Base-by-base conservation (phyloP, 257 asterid species). In the Hygrophila difformis region DNA sequence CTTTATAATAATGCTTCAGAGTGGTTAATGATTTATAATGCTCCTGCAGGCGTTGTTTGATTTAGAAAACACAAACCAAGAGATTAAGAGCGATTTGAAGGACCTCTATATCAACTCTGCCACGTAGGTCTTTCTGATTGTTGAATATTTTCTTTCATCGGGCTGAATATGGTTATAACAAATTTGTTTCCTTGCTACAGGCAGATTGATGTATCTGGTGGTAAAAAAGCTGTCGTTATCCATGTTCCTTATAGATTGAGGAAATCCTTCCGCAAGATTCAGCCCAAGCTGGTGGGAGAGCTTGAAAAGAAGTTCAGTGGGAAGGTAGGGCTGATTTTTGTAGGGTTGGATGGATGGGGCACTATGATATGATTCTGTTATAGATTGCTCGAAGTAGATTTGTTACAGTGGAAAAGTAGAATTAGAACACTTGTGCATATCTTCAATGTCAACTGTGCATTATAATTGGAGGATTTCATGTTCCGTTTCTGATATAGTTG, bases 251-350 rank as follows among this genome's bases (percentile, higher is more conserved):
- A 73, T 44, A 70, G 96, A 44, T 28, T 87, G 77, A 57, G 93
- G 60, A 87, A 87, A 60, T 63, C 85, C 45, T 87, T 82, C 84
- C 93, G 94, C 65, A 87, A 87, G 82, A 74, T 87, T 48, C 97
- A 87, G 15, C 65, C 79, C 13, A 68, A 82, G 70, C 78, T 87
- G 50, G 94, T 87, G 47, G 67, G 97, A 44, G 94, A 87, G 74
- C 82, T 87, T 4, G 97, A 87, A 70, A 83, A 87, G 87, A 87
- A 87, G 56, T 87, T 87, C 83, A 83, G 97, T 18, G 94, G 97
- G 39, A 83, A 87, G 91, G 97, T 87, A 73, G 19, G n/a, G 13
- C 4, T 21, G 31, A 2, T 16, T 26, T 26, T 26, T 0, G 8
- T 8, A 26, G 31, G 31, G n/a, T n/a, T n/a, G n/a, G n/a, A n/a